Evolutionary conservation across 352 stramenopile species (phyloP), one percentile per base, ranked within the genome.

Genomic region (Phytopythium cucurbitacearum): DNA sequence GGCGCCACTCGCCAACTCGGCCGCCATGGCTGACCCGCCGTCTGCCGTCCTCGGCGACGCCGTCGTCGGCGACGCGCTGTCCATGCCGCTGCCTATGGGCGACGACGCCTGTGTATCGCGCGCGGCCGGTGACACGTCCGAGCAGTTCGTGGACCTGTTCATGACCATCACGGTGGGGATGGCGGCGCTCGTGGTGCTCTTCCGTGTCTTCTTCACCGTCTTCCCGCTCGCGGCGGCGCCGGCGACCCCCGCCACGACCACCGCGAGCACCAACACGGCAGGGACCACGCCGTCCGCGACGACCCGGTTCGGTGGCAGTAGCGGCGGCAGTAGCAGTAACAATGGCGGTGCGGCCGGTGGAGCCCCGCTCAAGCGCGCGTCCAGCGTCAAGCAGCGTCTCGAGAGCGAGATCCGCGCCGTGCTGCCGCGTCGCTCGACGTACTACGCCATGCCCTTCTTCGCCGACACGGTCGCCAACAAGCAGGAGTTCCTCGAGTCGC

Each of bases 361-460:
- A 13, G 40, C 48, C 4, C 21, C 53, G 11, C 40, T 68, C 0
- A 80, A 73, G 54, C 65, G 65, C 47, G 48, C 50, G 38, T 44
- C 38, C 45, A 80, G 74, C 48, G 72, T 87, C 13, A 84, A 82
- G 41, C 70, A 89, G 46, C 79, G 79, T 4, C 57, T 89, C 32
- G 79, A 89, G 46, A 56, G 61, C 38, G 78, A 89, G 59, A 87
- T 80, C 44, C 73, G 73, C 46, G 49, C 68, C 40, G 56, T 80
- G 10, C 57, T 89, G 44, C 83, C 84, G 28, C 65, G 66, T 0
- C 73, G 71, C 10, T 89, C 78, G 35, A 76, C 80, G 60, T 91
- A 91, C 68, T 91, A 89, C 59, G 59, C 75, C 53, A 69, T 83
- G 67, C 80, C 80, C 16, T 91, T 91, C 67, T 88, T 91, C 45